These are phyloP conservation scores for Eucalyptus victrix DNA, from an alignment of 345 rosid genomes.

Conservation along the genomic window DNA sequence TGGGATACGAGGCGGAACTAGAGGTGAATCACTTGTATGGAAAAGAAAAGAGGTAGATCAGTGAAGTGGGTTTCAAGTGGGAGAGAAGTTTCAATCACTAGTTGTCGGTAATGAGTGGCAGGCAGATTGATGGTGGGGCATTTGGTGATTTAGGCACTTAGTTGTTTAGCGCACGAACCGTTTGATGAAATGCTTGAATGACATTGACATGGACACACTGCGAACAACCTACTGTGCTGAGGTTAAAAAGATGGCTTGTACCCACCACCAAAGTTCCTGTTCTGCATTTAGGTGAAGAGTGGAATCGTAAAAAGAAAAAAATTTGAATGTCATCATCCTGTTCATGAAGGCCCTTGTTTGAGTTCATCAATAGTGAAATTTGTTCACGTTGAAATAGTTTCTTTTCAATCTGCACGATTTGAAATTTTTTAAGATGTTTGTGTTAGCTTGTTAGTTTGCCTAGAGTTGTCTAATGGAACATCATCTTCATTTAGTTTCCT, in stretches of 20 bases:
- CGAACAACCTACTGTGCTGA: not conserved
- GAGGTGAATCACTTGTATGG: not conserved
- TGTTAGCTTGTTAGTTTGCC: not conserved
- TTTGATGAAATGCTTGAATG: not conserved
- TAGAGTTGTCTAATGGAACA: not conserved
- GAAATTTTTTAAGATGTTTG: not conserved
- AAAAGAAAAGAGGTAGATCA: not conserved
- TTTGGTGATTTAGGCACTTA: not conserved
- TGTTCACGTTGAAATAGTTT: not conserved
- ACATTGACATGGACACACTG: not conserved
- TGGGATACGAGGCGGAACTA: not conserved
- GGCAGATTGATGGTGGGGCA: not conserved
- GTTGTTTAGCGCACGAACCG: not conserved
- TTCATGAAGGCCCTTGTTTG: not conserved
- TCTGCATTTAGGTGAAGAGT: not conserved
- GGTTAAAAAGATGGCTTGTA: not conserved
- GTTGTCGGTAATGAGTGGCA: not conserved
- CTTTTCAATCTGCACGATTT: not conserved
- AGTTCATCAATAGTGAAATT: not conserved
- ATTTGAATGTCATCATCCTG: not conserved
- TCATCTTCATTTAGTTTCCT: not conserved
- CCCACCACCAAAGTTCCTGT: not conserved
- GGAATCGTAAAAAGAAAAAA: not conserved
- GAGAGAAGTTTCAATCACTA: not conserved
- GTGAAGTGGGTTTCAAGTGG: not conserved